Conservation (phyloP, 2,329 filamentous ascomycete genomes). For the Aspergillus neoniger region DNA sequence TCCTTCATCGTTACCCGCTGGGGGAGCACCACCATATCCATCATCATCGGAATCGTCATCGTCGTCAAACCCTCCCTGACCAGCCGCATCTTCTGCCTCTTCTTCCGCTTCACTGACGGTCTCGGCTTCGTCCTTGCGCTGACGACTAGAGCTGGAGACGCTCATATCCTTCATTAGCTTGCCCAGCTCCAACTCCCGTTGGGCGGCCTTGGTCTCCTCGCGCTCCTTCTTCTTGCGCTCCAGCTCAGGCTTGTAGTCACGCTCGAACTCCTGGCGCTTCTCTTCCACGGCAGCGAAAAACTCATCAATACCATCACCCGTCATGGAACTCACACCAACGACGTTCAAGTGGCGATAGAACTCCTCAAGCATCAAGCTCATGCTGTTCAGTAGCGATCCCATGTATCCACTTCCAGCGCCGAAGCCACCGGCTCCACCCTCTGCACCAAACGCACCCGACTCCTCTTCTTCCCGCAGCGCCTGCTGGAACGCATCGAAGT, state of each 20-base stretch:
- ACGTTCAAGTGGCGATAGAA: conserved; percentile 94
- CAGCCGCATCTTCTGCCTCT: conserved; percentile 44
- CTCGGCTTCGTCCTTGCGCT: conserved; percentile 37
- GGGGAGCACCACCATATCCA: conserved; percentile 61
- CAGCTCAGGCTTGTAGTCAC: conserved; percentile 89
- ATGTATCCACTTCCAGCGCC: conserved; percentile 88
- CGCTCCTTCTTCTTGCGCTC: conserved; percentile 75
- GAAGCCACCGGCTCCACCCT: conserved; percentile 60
- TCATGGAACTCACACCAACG: conserved; percentile 90
- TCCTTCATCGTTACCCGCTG: conserved; percentile 63
- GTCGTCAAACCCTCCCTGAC: conserved; percentile 45
- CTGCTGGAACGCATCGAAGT: conserved; percentile 92
- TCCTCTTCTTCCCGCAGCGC: conserved; percentile 81
- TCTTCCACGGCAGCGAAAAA: conserved; percentile 88
- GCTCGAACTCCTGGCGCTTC: conserved; percentile 84
- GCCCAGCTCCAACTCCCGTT: conserved; percentile 78
- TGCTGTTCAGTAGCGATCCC: conserved; percentile 92
- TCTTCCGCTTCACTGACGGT: conserved; percentile 55
- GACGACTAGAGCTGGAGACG: conserved; percentile 49
- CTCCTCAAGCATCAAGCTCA: conserved; percentile 96
- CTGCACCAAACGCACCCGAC: conserved; percentile 71
- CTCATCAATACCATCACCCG: conserved; percentile 85
- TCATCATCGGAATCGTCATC: conserved; percentile 54
- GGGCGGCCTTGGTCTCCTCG: conserved; percentile 70
- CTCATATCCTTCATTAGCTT: conserved; percentile 95